These are phyloP conservation scores for Kwoniella dendrophila DNA, from an alignment of 768 basidiomycete species.

Conservation along the genomic window DNA sequence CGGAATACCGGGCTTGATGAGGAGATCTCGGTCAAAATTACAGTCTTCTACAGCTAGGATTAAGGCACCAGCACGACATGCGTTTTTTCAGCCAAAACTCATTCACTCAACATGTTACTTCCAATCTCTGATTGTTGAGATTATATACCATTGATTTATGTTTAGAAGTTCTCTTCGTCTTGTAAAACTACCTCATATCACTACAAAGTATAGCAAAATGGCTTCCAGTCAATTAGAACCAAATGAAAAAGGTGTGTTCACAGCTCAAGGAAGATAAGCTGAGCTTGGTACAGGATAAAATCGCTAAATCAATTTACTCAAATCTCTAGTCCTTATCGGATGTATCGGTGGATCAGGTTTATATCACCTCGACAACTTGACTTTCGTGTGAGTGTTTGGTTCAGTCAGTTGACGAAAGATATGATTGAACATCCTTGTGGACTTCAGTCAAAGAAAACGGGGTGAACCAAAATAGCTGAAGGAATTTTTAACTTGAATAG, in stretches of 20 bases:
- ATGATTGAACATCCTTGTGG: not conserved
- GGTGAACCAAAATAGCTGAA: too few relatives aligned
- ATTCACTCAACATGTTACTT: slow-evolving; percentile 5
- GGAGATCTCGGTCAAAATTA: slow-evolving; percentile 4
- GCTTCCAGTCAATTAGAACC: slow-evolving; percentile 10
- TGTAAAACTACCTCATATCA: not conserved
- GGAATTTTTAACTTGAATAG: slow-evolving; percentile 6
- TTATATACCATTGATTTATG: not conserved
- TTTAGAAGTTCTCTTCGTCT: not conserved
- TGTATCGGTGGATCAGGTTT: slow-evolving; percentile 91
- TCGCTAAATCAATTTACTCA: not conserved
- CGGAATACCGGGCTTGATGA: too few relatives aligned
- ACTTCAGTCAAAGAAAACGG: too few relatives aligned
- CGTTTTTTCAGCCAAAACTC: not conserved
- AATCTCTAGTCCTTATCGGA: slow-evolving; percentile 63
- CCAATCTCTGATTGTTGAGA: not conserved
- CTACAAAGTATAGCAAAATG: slow-evolving; percentile 7
- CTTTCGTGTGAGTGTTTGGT: slow-evolving; percentile 69
- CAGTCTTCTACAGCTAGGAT: not conserved
- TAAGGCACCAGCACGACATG: slow-evolving; percentile 13
- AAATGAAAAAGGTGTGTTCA: slow-evolving; percentile 20
- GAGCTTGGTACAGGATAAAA: not conserved
- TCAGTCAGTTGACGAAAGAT: not conserved
- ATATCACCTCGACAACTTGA: slow-evolving; percentile 90
- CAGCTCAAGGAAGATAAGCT: not conserved